These are phyloP conservation scores for Penicillium sp. DNA, from an alignment of 2,329 filamentous ascomycete species.

Conservation along the genomic window DNA sequence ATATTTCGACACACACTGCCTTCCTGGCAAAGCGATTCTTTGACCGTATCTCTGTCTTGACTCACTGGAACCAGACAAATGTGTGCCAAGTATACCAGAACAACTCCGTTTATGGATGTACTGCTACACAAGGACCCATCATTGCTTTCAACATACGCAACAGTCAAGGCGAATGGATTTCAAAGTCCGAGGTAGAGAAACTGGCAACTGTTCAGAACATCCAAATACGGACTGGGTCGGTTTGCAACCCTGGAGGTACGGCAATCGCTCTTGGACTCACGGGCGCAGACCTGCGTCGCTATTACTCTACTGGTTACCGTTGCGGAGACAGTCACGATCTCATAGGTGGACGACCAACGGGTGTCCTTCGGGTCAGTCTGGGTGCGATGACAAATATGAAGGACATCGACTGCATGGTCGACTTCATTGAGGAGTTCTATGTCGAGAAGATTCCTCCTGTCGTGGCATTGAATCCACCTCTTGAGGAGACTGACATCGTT, in stretches of 20 bases:
- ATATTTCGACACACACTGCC: slow-evolving; percentile 70
- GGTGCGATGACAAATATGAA: slow-evolving; percentile 82
- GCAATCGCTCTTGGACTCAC: slow-evolving; percentile 71
- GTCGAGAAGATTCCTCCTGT: slow-evolving; percentile 37
- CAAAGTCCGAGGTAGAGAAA: slow-evolving; percentile 84
- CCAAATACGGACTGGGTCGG: slow-evolving; percentile 81
- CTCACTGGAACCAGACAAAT: slow-evolving; percentile 66
- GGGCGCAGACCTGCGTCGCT: slow-evolving; percentile 78
- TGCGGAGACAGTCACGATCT: slow-evolving; percentile 84
- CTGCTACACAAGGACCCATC: slow-evolving; percentile 65
- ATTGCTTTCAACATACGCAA: slow-evolving; percentile 81
- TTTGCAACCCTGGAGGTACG: slow-evolving; percentile 91
- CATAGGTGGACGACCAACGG: slow-evolving; percentile 81
- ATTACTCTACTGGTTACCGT: slow-evolving; percentile 80
- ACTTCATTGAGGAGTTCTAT: slow-evolving; percentile 73
- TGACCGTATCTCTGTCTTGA: slow-evolving; percentile 58
- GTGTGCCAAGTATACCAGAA: slow-evolving; percentile 69
- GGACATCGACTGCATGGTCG: slow-evolving; percentile 72
- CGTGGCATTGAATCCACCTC: slow-evolving; percentile 18
- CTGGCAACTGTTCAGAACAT: slow-evolving; percentile 76
- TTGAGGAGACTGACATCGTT: slow-evolving; percentile 13
- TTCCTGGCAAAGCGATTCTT: slow-evolving; percentile 64
- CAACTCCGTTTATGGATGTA: slow-evolving; percentile 44
- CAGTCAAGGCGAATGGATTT: slow-evolving; percentile 70
- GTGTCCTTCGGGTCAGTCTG: slow-evolving; percentile 80